Evolutionary conservation across 345 rosid species (phyloP).

Genomic region (Moringa oleifera): DNA sequence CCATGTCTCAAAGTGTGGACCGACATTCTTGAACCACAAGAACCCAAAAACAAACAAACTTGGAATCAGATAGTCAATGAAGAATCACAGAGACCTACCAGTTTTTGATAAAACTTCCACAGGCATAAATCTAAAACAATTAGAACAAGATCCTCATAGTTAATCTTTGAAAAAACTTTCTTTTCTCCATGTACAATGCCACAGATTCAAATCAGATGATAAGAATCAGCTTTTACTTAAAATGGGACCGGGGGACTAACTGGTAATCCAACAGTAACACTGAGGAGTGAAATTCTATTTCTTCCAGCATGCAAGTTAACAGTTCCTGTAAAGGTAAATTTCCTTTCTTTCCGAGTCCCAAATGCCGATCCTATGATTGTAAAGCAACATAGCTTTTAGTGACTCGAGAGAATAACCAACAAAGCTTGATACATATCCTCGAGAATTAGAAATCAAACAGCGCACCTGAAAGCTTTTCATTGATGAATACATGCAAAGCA

Average conservation of each 20-base stretch:
- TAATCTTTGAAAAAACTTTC: background rate
- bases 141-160: background rate
- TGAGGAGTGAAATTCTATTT: slow-evolving; percentile 41
- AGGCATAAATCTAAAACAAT: background rate
- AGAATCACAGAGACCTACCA: background rate
- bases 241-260: slow-evolving; percentile 24
- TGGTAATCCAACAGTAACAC: slow-evolving; percentile 41
- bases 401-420: background rate
- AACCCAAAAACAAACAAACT: slow-evolving; percentile 1
- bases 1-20: slow-evolving; percentile 70
- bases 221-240: background rate
- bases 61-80: background rate
- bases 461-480: slow-evolving; percentile 67
- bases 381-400: slow-evolving; percentile 1
- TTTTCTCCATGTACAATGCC: background rate
- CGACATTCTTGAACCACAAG: slow-evolving; percentile 46
- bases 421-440: too few species aligned
- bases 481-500: slow-evolving; percentile 71
- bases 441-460: slow-evolving; percentile 1
- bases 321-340: slow-evolving; percentile 33
- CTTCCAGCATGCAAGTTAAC: slow-evolving; percentile 32
- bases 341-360: slow-evolving; percentile 42
- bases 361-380: slow-evolving; percentile 57
- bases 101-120: background rate
- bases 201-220: background rate